A percentile compares a stretch with the other conserved stretches of the same genome.
phyloP scores from a whole-genome alignment of 805 yeast genomes.

The Zygotorulaspora danielsina region DNA sequence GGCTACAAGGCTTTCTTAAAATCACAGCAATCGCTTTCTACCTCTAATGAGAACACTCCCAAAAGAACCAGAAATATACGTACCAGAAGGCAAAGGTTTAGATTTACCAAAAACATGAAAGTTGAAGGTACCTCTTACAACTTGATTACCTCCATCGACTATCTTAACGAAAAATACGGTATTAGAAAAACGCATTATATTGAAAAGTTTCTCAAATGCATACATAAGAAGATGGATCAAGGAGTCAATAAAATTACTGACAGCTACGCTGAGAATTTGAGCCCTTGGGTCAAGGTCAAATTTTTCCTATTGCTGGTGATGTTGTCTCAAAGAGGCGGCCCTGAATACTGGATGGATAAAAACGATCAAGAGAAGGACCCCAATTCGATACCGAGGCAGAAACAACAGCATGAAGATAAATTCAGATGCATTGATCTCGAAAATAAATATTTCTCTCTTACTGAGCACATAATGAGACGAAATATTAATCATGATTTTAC shows the following conservation, averaged over 20 bases:
- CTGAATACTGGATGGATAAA: constrained; percentile 36
- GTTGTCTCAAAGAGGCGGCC: constrained; percentile 35
- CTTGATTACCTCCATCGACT: constrained; percentile 31
- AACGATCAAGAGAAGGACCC: constrained; percentile 14
- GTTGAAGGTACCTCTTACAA: constrained; percentile 30
- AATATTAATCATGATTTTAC: constrained; percentile 34
- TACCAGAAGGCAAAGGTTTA: constrained; percentile 18
- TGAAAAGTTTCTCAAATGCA: constrained; percentile 30
- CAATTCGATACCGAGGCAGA: constrained; percentile 5
- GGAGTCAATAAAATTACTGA: constrained; percentile 31
- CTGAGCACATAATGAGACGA: constrained; percentile 33
- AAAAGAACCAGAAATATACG: constrained; percentile 6
- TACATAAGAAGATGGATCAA: constrained; percentile 29
- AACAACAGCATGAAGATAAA: constrained; percentile 1
- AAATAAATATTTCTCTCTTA: constrained; percentile 24
- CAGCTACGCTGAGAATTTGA: constrained; percentile 19
- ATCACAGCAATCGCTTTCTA: background rate
- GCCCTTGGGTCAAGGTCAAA: constrained; percentile 32
- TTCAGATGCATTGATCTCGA: constrained; percentile 1
- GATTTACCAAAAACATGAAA: constrained; percentile 25
- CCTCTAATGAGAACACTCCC: background rate
- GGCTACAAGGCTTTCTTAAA: background rate
- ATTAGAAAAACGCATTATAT: constrained; percentile 30
- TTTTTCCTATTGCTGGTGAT: constrained; percentile 31
- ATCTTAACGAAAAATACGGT: constrained; percentile 33